Conservation (phyloP, 73 alveolate species). For the Vitrella brassicaformis region DNA sequence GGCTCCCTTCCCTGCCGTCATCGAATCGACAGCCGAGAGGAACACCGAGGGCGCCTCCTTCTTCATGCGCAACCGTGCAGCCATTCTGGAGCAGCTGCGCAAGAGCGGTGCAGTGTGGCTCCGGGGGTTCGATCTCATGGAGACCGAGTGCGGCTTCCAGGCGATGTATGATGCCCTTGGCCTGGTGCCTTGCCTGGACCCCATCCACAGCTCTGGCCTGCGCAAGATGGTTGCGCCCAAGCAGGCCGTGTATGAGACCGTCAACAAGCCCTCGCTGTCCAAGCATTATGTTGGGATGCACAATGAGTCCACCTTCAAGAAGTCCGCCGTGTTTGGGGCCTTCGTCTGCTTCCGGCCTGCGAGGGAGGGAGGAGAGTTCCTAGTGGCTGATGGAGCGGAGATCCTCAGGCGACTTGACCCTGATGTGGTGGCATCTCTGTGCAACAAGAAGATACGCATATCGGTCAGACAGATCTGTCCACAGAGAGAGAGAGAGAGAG, state of each 20-base stretch:
- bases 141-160: background rate
- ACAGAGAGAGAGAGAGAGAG: too few relatives aligned
- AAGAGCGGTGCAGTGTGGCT: background rate
- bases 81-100: background rate
- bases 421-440: conserved; percentile 8
- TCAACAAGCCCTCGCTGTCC: conserved; percentile 13
- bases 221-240: conserved; percentile 28
- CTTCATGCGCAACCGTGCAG: background rate
- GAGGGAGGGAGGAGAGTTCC: conserved; percentile 28
- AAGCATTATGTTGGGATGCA: conserved; percentile 30
- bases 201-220: conserved; percentile 32
- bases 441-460: conserved; percentile 17
- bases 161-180: background rate
- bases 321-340: conserved; percentile 32
- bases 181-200: conserved; percentile 33
- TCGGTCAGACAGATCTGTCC: too few relatives aligned
- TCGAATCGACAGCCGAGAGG: too few relatives aligned
- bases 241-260: conserved; percentile 35
- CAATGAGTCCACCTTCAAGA: conserved; percentile 36
- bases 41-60: background rate
- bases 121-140: background rate
- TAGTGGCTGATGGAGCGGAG: conserved; percentile 37
- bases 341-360: conserved; percentile 36
- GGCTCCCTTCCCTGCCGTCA: too few relatives aligned
- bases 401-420: conserved; percentile 1